Evolutionary conservation across 2,329 filamentous ascomycete genomes (phyloP).

Genomic region (Botrytis galanthina): DNA sequence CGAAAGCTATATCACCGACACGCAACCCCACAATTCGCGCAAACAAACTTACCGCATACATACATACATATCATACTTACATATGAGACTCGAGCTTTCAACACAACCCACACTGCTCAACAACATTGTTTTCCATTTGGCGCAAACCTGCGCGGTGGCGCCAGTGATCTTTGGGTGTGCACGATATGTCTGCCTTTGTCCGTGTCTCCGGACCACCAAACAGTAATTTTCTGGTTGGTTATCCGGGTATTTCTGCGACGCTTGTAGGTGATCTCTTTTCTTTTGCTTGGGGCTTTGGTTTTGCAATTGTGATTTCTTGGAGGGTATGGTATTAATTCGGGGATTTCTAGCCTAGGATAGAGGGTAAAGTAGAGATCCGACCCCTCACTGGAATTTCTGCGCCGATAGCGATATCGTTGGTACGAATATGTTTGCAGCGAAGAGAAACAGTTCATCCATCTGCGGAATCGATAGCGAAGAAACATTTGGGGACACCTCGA

Average conservation of each 20-base stretch:
- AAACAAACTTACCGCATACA: slow-evolving; percentile 21
- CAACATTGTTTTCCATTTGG: slow-evolving; percentile 30
- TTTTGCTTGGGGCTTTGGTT: slow-evolving; percentile 21
- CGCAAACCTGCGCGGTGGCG: slow-evolving; percentile 36
- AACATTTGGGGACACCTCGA: slow-evolving; percentile 83
- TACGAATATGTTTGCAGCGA: slow-evolving; percentile 89
- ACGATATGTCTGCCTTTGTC: slow-evolving; percentile 74
- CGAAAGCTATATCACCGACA: slow-evolving; percentile 20
- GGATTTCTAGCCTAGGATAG: slow-evolving; percentile 77
- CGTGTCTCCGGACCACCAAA: slow-evolving; percentile 97
- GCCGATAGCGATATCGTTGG: slow-evolving; percentile 85
- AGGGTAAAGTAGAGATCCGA: slow-evolving; percentile 95
- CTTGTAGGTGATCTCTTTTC: slow-evolving; percentile 63
- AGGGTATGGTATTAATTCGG: slow-evolving; percentile 15
- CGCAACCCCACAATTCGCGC: slow-evolving; percentile 19
- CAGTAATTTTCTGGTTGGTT: slow-evolving; percentile 93
- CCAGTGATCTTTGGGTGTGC: slow-evolving; percentile 33
- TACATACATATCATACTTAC: neutral
- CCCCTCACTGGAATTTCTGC: slow-evolving; percentile 82
- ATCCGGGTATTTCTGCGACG: slow-evolving; percentile 96
- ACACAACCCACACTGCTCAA: slow-evolving; percentile 24
- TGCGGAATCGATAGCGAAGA: slow-evolving; percentile 90
- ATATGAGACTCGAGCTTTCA: slow-evolving; percentile 21
- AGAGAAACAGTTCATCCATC: slow-evolving; percentile 96
- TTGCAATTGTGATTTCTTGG: slow-evolving; percentile 25